Base-by-base conservation (phyloP, 2,329 filamentous ascomycete species). In the Xylaria sp. region DNA sequence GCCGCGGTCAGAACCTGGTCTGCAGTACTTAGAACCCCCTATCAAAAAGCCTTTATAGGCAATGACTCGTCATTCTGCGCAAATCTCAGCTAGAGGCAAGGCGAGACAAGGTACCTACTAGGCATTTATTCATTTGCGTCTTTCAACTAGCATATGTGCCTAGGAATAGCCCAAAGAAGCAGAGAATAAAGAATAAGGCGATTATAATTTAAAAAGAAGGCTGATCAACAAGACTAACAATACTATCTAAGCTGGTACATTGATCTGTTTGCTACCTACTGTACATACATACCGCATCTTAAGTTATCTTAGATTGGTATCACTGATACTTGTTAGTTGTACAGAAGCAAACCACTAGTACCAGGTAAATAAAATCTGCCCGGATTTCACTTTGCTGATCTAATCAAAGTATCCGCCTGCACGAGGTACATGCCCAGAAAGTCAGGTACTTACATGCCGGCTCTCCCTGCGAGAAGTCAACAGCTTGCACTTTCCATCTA, bases 401-500 rank as follows among this genome's bases (percentile, higher is more conserved):
- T 18, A 2, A 18, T 46, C 7, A 1, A 46, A 46, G 41, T 60
- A 20, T 36, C 25, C 15, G 10, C 43, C 33, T 25, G 48, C 10
- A 33, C n/a, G 13, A n/a, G 12, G 39, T 49, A 12, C 43, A 20
- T 61, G 9, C 15, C 20, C 31, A 31, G 18, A 9, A 25, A 46
- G 33, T 7, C 4, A 48, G 33, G 65, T 67, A 64, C 33, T 28
- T 68, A 31, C 56, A 20, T 18, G 1, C 48, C 3, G 13, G 28
- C 13, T 46, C 18, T 33, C 33, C 1, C 23, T 55, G 20, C 25
- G 12, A 15, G 23, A 31, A 10, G 41, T 28, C 23, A 64, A 51
- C 5, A 15, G 48, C 51, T 61, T 33, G 56, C 51, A n/a, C 62
- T 51, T 68, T 65, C 57, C 20, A 10, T 31, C n/a, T 60, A n/a